phyloP scores from a whole-genome alignment of 2,329 filamentous ascomycete genomes.

The Xylariaceae sp. region DNA sequence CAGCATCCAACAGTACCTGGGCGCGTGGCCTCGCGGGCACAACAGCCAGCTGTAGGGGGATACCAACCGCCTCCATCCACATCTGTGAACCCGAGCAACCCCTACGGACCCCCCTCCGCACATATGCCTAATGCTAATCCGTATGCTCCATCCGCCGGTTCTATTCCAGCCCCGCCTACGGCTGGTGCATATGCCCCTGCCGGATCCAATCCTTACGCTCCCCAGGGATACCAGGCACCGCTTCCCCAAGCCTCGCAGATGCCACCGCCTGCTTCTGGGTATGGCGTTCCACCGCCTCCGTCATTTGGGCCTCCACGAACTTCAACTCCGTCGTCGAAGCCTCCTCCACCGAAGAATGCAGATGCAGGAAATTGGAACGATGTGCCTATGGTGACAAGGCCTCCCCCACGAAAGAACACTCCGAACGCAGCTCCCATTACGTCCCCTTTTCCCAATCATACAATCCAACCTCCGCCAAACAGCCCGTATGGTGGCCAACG shows the following conservation, averaged over 20 bases:
- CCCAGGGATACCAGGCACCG: conserved; percentile 55
- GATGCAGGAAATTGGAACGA: conserved; percentile 90
- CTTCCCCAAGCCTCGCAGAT: conserved; percentile 32
- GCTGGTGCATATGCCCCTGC: conserved; percentile 36
- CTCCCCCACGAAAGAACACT: conserved; percentile 69
- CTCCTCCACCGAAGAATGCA: conserved; percentile 65
- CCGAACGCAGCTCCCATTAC: conserved; percentile 65
- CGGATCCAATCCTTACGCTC: conserved; percentile 35
- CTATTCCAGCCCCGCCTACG: conserved; percentile 28
- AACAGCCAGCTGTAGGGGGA: conserved; percentile 36
- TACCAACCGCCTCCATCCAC: conserved; percentile 48
- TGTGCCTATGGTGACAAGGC: conserved; percentile 73
- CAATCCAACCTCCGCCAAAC: conserved; percentile 55
- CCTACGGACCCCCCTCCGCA: conserved; percentile 33
- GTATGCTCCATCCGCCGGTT: conserved; percentile 33
- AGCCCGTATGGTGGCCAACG: conserved; percentile 56
- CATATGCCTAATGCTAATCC: conserved; percentile 29
- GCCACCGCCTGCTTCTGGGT: conserved; percentile 24
- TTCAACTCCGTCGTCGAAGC: conserved; percentile 60
- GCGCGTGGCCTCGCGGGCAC: conserved; percentile 38
- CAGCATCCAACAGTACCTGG: conserved; percentile 24
- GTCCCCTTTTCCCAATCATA: conserved; percentile 64
- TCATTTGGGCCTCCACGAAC: conserved; percentile 56
- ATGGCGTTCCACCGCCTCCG: conserved; percentile 37
- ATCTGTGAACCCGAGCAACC: conserved; percentile 26